A percentile compares a stretch with the other conserved stretches of the same genome.
These are phyloP conservation scores for Arthrinium phaeospermum DNA, from an alignment of 2,329 filamentous ascomycete species.

Conservation along the genomic window DNA sequence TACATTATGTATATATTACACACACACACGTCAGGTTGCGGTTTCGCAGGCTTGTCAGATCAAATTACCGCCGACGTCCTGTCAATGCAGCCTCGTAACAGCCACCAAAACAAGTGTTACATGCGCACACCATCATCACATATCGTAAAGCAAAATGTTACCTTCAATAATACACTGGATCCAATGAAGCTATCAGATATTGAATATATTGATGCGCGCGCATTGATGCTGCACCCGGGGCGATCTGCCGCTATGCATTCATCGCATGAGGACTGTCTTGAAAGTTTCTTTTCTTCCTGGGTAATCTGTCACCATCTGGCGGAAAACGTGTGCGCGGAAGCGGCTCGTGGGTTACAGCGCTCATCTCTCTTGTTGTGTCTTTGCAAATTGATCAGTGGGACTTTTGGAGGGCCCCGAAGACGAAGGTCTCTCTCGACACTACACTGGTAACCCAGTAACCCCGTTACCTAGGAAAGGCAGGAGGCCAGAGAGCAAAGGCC, in stretches of 20 bases:
- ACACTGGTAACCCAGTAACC: background rate
- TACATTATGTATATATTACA: background rate
- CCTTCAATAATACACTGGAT: background rate
- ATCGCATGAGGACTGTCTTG: background rate
- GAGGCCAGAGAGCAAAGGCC: background rate
- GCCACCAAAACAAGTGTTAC: constrained; percentile 11
- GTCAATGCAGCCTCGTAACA: constrained; percentile 14
- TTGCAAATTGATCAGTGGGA: background rate
- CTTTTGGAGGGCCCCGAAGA: background rate
- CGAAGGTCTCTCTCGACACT: background rate
- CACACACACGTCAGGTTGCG: background rate
- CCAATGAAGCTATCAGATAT: background rate
- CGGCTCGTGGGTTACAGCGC: background rate
- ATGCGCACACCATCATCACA: constrained; percentile 10
- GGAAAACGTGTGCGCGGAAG: background rate
- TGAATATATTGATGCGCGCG: background rate
- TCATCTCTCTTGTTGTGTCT: background rate
- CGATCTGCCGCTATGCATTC: constrained; percentile 5
- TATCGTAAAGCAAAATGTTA: background rate
- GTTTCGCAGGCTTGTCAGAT: constrained; percentile 1
- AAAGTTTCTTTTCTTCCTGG: background rate
- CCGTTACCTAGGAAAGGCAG: background rate
- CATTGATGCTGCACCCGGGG: background rate
- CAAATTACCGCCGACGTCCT: background rate
- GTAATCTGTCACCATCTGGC: background rate